Evolutionary conservation across 768 basidiomycete species (phyloP).

Genomic region (Xerocomus spinulosus): DNA sequence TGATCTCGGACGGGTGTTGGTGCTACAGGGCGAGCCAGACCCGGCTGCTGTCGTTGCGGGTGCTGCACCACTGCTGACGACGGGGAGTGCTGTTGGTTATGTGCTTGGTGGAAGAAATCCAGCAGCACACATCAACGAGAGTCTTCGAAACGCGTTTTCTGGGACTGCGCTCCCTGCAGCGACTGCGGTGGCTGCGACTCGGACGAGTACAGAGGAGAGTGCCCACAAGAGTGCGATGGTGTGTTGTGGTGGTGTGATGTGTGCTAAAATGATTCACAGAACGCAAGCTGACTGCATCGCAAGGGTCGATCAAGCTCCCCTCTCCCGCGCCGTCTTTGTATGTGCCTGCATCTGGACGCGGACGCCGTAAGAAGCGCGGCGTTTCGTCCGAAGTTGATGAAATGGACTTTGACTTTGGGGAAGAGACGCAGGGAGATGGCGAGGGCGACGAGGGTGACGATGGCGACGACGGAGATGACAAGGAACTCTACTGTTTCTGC

Average conservation of each 20-base stretch:
- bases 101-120: constrained; percentile 36
- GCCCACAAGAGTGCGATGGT: constrained; percentile 26
- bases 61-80: constrained; percentile 21
- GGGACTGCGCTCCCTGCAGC: constrained; percentile 24
- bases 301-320: constrained; percentile 32
- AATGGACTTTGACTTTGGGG: constrained; percentile 32
- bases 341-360: constrained; percentile 25
- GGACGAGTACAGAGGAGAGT: constrained; percentile 22
- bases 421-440: constrained; percentile 30
- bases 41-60: constrained; percentile 31
- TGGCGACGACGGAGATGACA: constrained; percentile 52
- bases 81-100: constrained; percentile 20
- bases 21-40: constrained; percentile 41
- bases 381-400: constrained; percentile 34
- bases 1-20: constrained; percentile 41
- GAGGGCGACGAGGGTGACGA: constrained; percentile 40
- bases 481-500: constrained; percentile 59
- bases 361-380: constrained; percentile 34
- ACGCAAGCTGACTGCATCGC: constrained; percentile 27
- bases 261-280: constrained; percentile 20
- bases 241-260: constrained; percentile 3
- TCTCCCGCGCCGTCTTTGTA: constrained; percentile 33
- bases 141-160: constrained; percentile 34
- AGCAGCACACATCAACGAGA: constrained; percentile 38
- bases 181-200: constrained; percentile 1